Evolutionary conservation across 768 basidiomycete species (phyloP).

Genomic region (Russula virescens): DNA sequence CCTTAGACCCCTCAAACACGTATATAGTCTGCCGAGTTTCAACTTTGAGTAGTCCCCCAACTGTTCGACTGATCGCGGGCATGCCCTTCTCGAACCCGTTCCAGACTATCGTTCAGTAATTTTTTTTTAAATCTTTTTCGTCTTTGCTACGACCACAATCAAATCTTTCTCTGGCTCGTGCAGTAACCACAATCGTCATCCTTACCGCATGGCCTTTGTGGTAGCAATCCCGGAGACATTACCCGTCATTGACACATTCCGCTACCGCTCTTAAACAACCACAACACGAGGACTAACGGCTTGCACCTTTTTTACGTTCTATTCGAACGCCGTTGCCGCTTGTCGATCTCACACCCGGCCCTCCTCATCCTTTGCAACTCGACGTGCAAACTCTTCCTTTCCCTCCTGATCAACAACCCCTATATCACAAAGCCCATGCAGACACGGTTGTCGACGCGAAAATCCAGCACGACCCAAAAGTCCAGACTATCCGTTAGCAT

Average conservation of each 20-base stretch:
- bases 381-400: too few relatives aligned
- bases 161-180: background rate
- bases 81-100: background rate
- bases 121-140: background rate
- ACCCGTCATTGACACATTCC: slow-evolving; percentile 2
- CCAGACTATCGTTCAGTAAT: background rate
- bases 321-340: background rate
- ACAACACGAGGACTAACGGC: background rate
- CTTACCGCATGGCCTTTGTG: slow-evolving; percentile 8
- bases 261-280: slow-evolving; percentile 1
- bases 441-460: background rate
- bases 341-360: background rate
- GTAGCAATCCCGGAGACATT: background rate
- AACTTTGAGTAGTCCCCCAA: background rate
- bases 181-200: background rate
- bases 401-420: background rate
- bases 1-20: background rate
- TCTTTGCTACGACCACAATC: background rate
- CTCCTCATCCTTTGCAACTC: too few relatives aligned
- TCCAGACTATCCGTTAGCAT: background rate
- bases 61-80: background rate
- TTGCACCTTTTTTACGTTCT: background rate
- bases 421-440: background rate
- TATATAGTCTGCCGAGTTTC: background rate
- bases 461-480: background rate